These are phyloP conservation scores for Tilletiopsis washingtonensis DNA, from an alignment of 1,284 basidiomycete species.

Conservation along the genomic window DNA sequence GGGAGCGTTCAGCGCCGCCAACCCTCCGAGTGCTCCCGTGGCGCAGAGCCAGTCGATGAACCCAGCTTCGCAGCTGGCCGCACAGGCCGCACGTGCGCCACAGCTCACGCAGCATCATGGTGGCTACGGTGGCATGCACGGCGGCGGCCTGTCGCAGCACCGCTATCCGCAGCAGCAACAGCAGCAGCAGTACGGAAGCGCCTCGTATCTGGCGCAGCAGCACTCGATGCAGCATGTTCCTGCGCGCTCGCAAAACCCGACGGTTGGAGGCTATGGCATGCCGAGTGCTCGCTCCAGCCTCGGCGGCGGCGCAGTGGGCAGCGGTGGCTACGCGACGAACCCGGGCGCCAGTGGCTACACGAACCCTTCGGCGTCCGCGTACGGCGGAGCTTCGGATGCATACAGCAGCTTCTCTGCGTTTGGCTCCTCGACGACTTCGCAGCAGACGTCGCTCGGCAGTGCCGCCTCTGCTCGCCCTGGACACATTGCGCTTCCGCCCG, in stretches of 20 bases:
- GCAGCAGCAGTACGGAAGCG: slow-evolving; percentile 11
- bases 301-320: background rate
- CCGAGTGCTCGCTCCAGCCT: no score
- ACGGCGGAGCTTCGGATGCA: background rate
- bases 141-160: background rate
- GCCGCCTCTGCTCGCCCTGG: slow-evolving; percentile 16
- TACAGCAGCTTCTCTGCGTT: background rate
- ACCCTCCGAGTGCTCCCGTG: slow-evolving; percentile 12
- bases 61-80: background rate
- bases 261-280: no score
- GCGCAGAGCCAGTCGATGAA: background rate
- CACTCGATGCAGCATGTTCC: slow-evolving; percentile 6
- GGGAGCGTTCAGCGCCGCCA: slow-evolving; percentile 36
- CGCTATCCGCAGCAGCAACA: slow-evolving; percentile 3
- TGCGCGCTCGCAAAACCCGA: no score
- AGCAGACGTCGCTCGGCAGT: background rate
- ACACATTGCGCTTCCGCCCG: slow-evolving; percentile 32
- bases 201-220: slow-evolving; percentile 4
- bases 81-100: background rate
- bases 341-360: background rate
- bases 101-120: background rate
- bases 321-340: background rate
- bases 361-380: background rate
- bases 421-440: background rate
- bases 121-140: background rate